Base-by-base conservation (phyloP, 2,329 filamentous ascomycete genomes). In the Fusarium temperatum region DNA sequence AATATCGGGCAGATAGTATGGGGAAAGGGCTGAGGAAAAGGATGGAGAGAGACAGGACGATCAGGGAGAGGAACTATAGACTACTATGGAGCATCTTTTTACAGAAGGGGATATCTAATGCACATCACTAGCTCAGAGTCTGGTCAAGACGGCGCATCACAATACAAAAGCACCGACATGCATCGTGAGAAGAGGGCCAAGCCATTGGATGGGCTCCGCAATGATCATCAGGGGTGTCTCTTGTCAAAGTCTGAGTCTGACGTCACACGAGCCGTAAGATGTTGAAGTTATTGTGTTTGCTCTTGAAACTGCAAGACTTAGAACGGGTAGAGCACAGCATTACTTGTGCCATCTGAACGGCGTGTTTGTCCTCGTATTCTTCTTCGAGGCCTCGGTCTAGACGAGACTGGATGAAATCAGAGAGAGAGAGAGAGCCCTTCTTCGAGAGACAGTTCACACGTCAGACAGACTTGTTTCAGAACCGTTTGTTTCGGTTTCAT, bases 381-480 rank as follows among this genome's bases (percentile, higher is more conserved):
- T 41, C 58, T 62, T 41, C 47, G 41, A 44, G 38, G 24, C 56
- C 41, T 54, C 50, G 36, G 59, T 56, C 48, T 45, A 44, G 55
- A 38, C 45, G 42, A 45, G 44, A 62, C 45, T 51, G 54, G 57
- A 62, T 15, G 42, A 48, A 14, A 24, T n/a, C 14, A 38, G 22
- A 30, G 17, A 50, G 17, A 50, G 35, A 14, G 17, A 35, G 15
- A 28, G 22, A 57, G 47, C 22, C 24, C 44, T 36, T 39, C 5
- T 42, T 39, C 24, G n/a, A 48, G 45, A 58, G 28, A 55, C 28
- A n/a, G 35, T 57, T 58, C 60, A 61, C 60, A 56, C 51, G 62
- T 70, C 47, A 74, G 72, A 66, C 68, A 74, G 72, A 60, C 68
- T 41, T 41, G 72, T 74, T 74, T 74, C 72, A 74, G 72, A 74